Base-by-base conservation (phyloP, 306 rosid species). In the Gastrolobium bilobum region DNA sequence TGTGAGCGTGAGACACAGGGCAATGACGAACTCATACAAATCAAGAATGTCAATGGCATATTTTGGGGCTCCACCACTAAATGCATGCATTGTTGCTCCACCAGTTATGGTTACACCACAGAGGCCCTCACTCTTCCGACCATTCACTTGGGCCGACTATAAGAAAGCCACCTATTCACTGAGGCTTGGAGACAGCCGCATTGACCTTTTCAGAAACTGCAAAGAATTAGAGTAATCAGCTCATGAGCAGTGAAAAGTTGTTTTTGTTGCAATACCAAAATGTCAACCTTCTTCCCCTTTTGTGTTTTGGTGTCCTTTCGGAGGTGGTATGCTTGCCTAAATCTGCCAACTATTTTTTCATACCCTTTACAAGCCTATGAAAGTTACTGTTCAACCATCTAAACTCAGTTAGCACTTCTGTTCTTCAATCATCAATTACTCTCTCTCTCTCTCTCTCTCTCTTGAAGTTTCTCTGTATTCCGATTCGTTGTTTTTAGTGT, bases 121-220 rank as follows among this genome's bases (percentile, higher is more conserved):
- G 73, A 80, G 76, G 69, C 92, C 90, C 34, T 73, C 77, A 40
- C 85, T 87, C 57, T 93, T 81, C 84, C 71, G 86, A 67, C 89
- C 93, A 4, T 90, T 93, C 88, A 93, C 91, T 31, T 93, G 97
- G 97, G 95, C 86, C 5, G 97, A 91, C 6, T 93, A 91, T 78
- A 93, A 90, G 90, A 87, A 89, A 77, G 88, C 83, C 52, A 47
- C 88, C 0, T 83, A 80, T 85, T 90, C 97, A 14, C 83, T 88
- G 1, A 78, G 87, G 84, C 95, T 90, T 4, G 89, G 89, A 4
- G 95, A 93, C 53, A 80, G 29, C 13, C 90, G 98, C 31, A 86
- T 88, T 46, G 42, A 88, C 11, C 95, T 78, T 80, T 93, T 87
- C 82, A 88, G 66, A 71, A 59, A 52, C 10, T 7, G 68, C 59